Evolutionary conservation across 768 basidiomycete genomes (phyloP).

Genomic region (Tephrocybe sp.): DNA sequence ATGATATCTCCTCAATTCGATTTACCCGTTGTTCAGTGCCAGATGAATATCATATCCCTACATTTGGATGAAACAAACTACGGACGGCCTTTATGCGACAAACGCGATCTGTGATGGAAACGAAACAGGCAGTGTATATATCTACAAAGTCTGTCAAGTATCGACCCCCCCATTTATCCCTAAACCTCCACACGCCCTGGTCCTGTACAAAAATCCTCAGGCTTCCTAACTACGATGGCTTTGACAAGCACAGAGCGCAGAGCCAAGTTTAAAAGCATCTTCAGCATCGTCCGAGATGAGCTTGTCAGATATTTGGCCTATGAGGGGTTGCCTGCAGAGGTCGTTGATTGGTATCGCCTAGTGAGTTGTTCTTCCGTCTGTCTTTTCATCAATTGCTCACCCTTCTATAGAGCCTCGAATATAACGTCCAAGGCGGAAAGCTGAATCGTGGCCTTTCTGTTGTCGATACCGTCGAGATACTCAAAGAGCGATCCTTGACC

Average conservation of each 20-base stretch:
- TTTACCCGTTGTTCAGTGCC: background rate
- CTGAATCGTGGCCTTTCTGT: conserved; percentile 94
- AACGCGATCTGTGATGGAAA: no score
- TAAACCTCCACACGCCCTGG: background rate
- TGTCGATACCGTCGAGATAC: conserved; percentile 87
- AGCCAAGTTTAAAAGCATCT: conserved; percentile 70
- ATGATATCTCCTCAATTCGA: background rate
- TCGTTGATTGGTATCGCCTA: conserved; percentile 78
- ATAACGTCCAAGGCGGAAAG: conserved; percentile 94
- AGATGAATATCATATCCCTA: background rate
- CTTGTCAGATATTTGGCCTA: conserved; percentile 64
- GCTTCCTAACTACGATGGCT: conserved; percentile 10
- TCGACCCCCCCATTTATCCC: background rate
- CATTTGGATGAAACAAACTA: background rate
- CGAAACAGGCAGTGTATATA: no score
- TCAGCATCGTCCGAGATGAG: conserved; percentile 71
- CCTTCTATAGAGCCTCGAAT: conserved; percentile 68
- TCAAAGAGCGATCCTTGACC: conserved; percentile 66
- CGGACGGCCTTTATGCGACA: no score
- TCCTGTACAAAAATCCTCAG: background rate
- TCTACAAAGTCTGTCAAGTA: no score
- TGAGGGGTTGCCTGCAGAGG: conserved; percentile 81
- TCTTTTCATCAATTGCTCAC: background rate
- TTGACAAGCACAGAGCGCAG: conserved; percentile 32
- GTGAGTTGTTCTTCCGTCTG: conserved; percentile 45